Evolutionary conservation across 2,329 filamentous ascomycete species (phyloP).

Genomic region (Erysiphe neolycopersici): DNA sequence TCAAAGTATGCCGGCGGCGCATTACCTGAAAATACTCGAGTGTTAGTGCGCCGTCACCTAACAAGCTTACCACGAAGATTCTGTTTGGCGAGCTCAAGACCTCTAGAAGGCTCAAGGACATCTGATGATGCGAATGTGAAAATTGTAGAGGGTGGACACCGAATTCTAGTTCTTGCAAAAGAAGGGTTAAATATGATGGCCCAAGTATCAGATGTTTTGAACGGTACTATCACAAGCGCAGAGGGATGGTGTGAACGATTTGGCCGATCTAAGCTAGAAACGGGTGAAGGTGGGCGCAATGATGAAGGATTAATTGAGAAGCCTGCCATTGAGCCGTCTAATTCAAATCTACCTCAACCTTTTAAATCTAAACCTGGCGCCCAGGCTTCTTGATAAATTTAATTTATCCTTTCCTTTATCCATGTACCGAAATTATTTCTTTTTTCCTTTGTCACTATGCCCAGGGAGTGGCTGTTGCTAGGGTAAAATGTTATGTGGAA

Average conservation of each 20-base stretch:
- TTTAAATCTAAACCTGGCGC: no score
- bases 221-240: slow-evolving; percentile 70
- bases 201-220: slow-evolving; percentile 67
- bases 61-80: slow-evolving; percentile 67
- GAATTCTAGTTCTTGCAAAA: slow-evolving; percentile 61
- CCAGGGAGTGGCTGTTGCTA: no score
- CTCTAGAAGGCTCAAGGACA: slow-evolving; percentile 10
- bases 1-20: slow-evolving; percentile 80
- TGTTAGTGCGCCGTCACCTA: slow-evolving; percentile 60
- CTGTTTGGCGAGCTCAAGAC: slow-evolving; percentile 35
- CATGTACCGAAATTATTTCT: no score
- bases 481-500: no score
- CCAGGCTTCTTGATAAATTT: no score
- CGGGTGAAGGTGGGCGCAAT: slow-evolving; percentile 4
- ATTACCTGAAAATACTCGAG: slow-evolving; percentile 63
- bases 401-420: no score
- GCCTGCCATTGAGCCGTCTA: no score
- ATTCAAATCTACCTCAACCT: no score
- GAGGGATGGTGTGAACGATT: slow-evolving; percentile 75
- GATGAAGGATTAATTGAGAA: no score
- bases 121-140: slow-evolving; percentile 18
- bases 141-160: slow-evolving; percentile 34
- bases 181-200: slow-evolving; percentile 88
- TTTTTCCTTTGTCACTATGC: no score
- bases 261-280: slow-evolving; percentile 19